These are phyloP conservation scores for Xeromyces bisporus DNA, from an alignment of 495 filamentous ascomycete genomes.

Conservation along the genomic window DNA sequence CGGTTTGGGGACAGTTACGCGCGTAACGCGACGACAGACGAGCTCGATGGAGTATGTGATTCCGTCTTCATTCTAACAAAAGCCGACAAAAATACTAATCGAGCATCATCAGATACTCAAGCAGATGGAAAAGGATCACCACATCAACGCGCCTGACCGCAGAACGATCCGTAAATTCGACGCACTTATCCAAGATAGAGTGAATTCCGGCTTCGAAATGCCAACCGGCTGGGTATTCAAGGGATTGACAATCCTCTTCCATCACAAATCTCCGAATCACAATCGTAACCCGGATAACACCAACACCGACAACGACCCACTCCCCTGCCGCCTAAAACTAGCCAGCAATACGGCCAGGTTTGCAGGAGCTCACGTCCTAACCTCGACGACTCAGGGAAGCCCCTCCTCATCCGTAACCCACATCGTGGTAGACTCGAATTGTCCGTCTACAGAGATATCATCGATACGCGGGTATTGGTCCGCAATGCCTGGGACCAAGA, in stretches of 20 bases:
- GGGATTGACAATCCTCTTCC: conserved; percentile 39
- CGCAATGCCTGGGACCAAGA: conserved; percentile 15
- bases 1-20: conserved; percentile 71
- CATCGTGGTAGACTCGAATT: conserved; percentile 14
- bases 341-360: conserved; percentile 40
- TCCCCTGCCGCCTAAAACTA: conserved; percentile 6
- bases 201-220: conserved; percentile 17
- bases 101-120: conserved; percentile 20
- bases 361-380: conserved; percentile 34
- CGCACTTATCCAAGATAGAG: conserved; percentile 34
- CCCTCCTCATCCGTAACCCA: conserved; percentile 15
- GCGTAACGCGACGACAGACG: conserved; percentile 46
- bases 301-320: neutral
- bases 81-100: conserved; percentile 1
- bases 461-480: conserved; percentile 16
- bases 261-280: conserved; percentile 5
- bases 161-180: conserved; percentile 38
- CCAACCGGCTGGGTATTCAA: conserved; percentile 52
- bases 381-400: too few relatives aligned
- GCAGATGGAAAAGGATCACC: conserved; percentile 23
- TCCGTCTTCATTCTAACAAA: neutral
- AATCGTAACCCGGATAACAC: neutral
- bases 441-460: conserved; percentile 7
- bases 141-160: conserved; percentile 11
- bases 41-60: conserved; percentile 40